A percentile compares a stretch with the other conserved stretches of the same genome.
Conservation (phyloP, 495 filamentous ascomycete genomes). For the Penicillium mononematosum region DNA sequence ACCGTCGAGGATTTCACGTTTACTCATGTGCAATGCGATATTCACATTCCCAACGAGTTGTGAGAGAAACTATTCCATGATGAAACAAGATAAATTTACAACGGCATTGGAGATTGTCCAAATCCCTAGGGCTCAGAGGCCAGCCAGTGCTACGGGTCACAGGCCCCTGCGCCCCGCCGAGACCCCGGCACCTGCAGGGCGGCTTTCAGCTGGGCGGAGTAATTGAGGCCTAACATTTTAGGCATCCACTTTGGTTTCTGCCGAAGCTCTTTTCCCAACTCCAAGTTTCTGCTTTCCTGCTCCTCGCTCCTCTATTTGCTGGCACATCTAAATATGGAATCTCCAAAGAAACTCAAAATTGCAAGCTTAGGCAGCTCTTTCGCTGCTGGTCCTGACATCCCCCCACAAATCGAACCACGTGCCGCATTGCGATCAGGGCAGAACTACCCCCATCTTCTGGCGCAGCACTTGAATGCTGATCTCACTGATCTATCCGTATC, state of each 20-base stretch:
- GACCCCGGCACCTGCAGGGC: too few relatives aligned
- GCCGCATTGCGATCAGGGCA: conserved; percentile 37
- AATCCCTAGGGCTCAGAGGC: background rate
- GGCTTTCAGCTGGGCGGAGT: background rate
- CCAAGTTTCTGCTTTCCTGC: background rate
- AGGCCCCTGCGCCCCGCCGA: background rate
- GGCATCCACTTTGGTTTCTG: background rate
- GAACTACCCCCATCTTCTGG: conserved; percentile 45
- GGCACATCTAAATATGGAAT: background rate
- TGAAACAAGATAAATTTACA: too few relatives aligned
- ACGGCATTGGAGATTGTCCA: too few relatives aligned
- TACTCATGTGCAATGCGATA: background rate
- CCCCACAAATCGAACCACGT: conserved; percentile 29
- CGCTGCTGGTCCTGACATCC: conserved; percentile 46
- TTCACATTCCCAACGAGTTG: background rate
- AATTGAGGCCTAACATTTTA: background rate
- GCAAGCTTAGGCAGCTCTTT: conserved; percentile 39
- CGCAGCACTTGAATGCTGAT: conserved; percentile 29
- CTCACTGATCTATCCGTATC: conserved; percentile 45
- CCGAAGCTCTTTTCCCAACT: background rate
- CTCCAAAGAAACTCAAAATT: conserved; percentile 13
- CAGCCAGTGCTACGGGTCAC: background rate
- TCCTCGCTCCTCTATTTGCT: background rate
- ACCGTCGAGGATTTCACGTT: background rate
- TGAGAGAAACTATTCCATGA: background rate